Conservation (phyloP, 306 rosid species). For the Gastrolobium villosum region DNA sequence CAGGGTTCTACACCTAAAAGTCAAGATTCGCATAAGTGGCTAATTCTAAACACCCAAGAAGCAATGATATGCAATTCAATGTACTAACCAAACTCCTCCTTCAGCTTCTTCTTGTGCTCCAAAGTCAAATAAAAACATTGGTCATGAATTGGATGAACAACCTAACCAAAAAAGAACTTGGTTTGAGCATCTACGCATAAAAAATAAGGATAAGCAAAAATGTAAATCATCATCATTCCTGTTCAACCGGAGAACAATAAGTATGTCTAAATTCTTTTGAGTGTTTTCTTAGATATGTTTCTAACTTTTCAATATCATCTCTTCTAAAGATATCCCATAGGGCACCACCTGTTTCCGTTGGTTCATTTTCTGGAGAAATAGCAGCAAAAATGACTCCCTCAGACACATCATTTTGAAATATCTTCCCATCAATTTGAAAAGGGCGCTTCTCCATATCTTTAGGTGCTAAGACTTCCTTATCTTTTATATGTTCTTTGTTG, state of each 20-base stretch:
- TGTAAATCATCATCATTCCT: slow-evolving; percentile 41
- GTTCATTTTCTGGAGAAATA: slow-evolving; percentile 20
- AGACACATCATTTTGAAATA: slow-evolving; percentile 4
- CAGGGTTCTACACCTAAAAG: no score
- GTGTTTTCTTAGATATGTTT: slow-evolving; percentile 63
- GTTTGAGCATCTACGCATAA: not conserved
- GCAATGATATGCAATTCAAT: no score
- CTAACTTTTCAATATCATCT: slow-evolving; percentile 67
- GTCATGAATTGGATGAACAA: slow-evolving; percentile 70
- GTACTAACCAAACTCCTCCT: no score
- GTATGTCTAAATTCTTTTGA: slow-evolving; percentile 68
- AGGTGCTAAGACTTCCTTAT: slow-evolving; percentile 26
- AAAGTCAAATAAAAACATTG: slow-evolving; percentile 63
- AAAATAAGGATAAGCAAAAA: slow-evolving; percentile 5
- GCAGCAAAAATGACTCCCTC: slow-evolving; percentile 19
- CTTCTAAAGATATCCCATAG: slow-evolving; percentile 78
- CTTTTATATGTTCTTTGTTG: not conserved
- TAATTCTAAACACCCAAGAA: no score
- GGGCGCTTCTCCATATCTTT: slow-evolving; percentile 2
- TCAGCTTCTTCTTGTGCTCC: slow-evolving; percentile 1
- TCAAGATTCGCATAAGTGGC: no score
- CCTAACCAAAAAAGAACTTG: slow-evolving; percentile 43
- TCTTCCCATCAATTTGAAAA: slow-evolving; percentile 19
- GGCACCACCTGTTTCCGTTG: slow-evolving; percentile 56
- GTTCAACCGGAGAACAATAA: slow-evolving; percentile 60